Base-by-base conservation (phyloP, 73 alveolate genomes). In the Symbiodinium natans region DNA sequence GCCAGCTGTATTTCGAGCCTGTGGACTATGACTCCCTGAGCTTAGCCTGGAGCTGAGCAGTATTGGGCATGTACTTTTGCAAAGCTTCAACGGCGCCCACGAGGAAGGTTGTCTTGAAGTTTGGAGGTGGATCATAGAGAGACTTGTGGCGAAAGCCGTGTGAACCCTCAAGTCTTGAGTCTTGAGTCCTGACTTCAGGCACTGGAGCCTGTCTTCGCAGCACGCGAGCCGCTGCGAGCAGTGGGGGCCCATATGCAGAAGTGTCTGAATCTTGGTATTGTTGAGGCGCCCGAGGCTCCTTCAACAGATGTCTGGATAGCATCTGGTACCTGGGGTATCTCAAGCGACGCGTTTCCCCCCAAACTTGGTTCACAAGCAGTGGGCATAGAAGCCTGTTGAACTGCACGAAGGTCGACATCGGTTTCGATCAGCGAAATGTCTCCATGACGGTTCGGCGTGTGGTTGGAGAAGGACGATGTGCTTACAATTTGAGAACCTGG, bases 401-500 rank as follows among this genome's bases (percentile, higher is more conserved):
- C 59, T 1, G 9, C 59, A 46, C 9, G 17, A 46, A 88, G 95
- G 95, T 88, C 27, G 95, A 88, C 42, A 63, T 88, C 86, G 73
- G 86, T 68, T 88, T 88, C 71, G 95, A 88, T 33, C 38, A 85
- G 25, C 63, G 95, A 19, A 88, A 88, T 17, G 95, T 88, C 71
- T 88, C 95, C 95, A 68, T 88, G 71, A 63, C 86, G 71, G 71
- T 88, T 2, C 95, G 95, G 84, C 95, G 95, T 4, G 86, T 88
- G 34, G 86, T 88, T 23, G 95, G 95, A 3, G 86, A 42, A 88
- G 95, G 95, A 42, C 29, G 2, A 25, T 0, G 71, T n/a, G n/a
- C n/a, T n/a, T n/a, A n/a, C n/a, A n/a, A n/a, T n/a, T n/a, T n/a
- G n/a, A n/a, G n/a, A n/a, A n/a, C n/a, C n/a, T n/a, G n/a, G n/a